Conservation (phyloP, 2,329 filamentous ascomycete species). For the Apiospora hydei region DNA sequence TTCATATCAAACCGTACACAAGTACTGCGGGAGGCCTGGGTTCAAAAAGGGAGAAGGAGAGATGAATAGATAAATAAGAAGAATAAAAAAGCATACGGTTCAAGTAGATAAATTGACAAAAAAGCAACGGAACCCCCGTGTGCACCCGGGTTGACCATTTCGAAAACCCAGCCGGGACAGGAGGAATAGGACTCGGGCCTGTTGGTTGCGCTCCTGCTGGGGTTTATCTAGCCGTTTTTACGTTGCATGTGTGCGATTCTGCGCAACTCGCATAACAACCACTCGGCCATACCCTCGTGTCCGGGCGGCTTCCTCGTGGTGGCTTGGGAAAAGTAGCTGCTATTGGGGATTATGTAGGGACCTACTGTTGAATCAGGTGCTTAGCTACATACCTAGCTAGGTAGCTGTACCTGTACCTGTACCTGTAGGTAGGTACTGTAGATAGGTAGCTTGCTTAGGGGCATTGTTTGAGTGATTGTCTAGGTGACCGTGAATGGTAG, state of each 20-base stretch:
- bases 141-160: neutral
- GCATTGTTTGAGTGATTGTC: neutral
- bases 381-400: neutral
- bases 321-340: neutral
- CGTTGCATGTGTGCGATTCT: neutral
- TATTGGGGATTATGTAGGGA: neutral
- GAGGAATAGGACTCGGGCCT: neutral
- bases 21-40: no score
- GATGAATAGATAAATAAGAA: no score
- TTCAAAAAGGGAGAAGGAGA: no score
- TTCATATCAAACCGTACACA: no score
- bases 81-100: no score
- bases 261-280: neutral
- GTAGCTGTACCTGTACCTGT: neutral
- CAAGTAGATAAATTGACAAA: neutral
- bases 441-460: neutral
- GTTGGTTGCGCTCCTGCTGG: neutral
- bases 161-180: neutral
- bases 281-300: neutral
- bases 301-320: neutral
- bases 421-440: no score
- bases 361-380: neutral
- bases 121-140: neutral
- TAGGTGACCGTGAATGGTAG: neutral
- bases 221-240: constrained; percentile 4